phyloP scores from a whole-genome alignment of 1,139 yeast genomes.

The Suhomyces atakaporum region DNA sequence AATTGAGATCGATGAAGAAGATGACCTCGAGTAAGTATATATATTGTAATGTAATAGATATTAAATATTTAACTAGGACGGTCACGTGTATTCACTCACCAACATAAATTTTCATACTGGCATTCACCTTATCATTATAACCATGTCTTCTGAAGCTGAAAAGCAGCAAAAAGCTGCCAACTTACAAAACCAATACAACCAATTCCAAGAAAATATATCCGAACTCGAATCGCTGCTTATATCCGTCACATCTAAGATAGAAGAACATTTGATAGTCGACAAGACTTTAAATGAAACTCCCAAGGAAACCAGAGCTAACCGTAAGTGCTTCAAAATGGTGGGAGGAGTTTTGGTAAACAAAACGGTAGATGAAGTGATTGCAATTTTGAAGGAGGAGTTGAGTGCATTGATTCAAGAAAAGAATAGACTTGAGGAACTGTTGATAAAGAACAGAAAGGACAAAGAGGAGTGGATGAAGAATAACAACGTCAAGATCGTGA shows the following conservation, averaged over 20 bases:
- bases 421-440: conserved; percentile 45
- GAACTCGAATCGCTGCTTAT: conserved; percentile 58
- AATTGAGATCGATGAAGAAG: conserved; percentile 38
- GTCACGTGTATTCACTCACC: conserved; percentile 1
- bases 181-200: conserved; percentile 62
- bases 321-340: conserved; percentile 90
- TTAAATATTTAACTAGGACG: neutral
- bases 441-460: conserved; percentile 50
- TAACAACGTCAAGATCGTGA: conserved; percentile 66
- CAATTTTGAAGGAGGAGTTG: conserved; percentile 63
- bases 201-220: conserved; percentile 60
- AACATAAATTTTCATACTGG: conserved; percentile 1
- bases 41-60: conserved; percentile 1
- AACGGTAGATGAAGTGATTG: conserved; percentile 72
- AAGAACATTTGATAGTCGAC: conserved; percentile 46
- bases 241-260: conserved; percentile 46
- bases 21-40: conserved; percentile 11
- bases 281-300: conserved; percentile 49
- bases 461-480: conserved; percentile 69
- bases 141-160: conserved; percentile 15
- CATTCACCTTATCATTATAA: neutral
- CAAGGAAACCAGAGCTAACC: conserved; percentile 52
- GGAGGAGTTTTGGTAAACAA: conserved; percentile 92
- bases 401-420: conserved; percentile 38
- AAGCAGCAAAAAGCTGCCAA: conserved; percentile 48